Base-by-base conservation (phyloP, 805 yeast species). In the Yamadazyma sp. region DNA sequence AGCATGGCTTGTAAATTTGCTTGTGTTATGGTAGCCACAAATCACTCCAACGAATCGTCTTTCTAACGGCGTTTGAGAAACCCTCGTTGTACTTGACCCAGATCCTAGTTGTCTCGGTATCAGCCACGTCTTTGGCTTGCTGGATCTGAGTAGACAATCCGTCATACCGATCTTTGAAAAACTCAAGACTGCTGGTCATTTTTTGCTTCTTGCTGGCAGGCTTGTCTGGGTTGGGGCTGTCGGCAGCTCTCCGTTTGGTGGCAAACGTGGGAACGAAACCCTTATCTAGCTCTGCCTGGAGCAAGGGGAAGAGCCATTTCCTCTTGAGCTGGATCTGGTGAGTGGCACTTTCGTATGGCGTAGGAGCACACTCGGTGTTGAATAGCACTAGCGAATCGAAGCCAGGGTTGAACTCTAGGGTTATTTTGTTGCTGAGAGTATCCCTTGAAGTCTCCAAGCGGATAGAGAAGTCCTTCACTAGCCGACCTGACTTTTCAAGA, bases 1-100 rank as follows among this genome's bases (percentile, higher is more conserved):
- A n/a, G n/a, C n/a, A n/a, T n/a, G n/a, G n/a, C n/a, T n/a, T n/a
- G n/a, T n/a, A n/a, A n/a, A n/a, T n/a, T n/a, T n/a, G n/a, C n/a
- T n/a, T n/a, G n/a, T n/a, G 8, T 24, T 30, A 37, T 8, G 32
- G 26, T 12, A 24, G 13, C 82, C 86, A 85, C 16, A 89, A 58
- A 38, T 76, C 82, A 6, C 64, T 57, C 96, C 96, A 90, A 14
- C 81, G 76, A 16, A 89, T 78, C 37, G 82, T 84, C 52, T 86
- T 87, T 22, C 95, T 64, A 2, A 89, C 97, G 0, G 97, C 97
- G 57, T 87, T 84, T 4, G 95, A 84, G 53, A 83, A 89, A 0
- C 97, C 97, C 60, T 89, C 96, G 46, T 84, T 84, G 54, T 82
- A 88, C 53, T 84, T 87, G n/a, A 89, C 85, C 96, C 96, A 89